These are phyloP conservation scores for Cicer pinnatifidum DNA, from an alignment of 306 rosid genomes.

Conservation along the genomic window DNA sequence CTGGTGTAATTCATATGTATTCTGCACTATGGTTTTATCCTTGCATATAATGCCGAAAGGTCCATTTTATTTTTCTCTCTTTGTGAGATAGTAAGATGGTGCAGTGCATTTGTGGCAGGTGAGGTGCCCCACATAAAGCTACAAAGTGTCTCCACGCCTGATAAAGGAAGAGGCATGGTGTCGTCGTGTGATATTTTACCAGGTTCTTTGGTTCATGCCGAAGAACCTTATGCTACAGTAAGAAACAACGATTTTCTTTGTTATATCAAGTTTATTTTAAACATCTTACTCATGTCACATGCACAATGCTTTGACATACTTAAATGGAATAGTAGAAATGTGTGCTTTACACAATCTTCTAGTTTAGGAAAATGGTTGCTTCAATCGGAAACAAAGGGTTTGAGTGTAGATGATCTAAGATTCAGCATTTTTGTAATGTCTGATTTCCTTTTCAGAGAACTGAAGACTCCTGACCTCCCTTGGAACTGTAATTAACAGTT, in stretches of 20 bases:
- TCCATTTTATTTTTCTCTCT: conserved; percentile 23
- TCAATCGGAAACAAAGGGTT: conserved; percentile 16
- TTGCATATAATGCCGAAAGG: conserved; percentile 16
- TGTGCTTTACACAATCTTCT: conserved; percentile 21
- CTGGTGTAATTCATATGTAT: conserved; percentile 26
- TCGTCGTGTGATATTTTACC: conserved; percentile 61
- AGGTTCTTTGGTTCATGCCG: conserved; percentile 72
- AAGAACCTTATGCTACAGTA: conserved; percentile 85
- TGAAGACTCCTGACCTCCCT: conserved; percentile 5
- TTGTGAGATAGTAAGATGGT: conserved; percentile 43
- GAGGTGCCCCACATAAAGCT: conserved; percentile 57
- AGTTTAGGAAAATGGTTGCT: conserved; percentile 32
- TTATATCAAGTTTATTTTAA: conserved; percentile 28
- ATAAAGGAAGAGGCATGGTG: conserved; percentile 75
- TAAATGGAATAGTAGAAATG: not conserved
- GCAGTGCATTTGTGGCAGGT: conserved; percentile 59
- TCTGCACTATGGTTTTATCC: not conserved
- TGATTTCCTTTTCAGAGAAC: conserved; percentile 26
- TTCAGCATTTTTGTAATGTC: not conserved
- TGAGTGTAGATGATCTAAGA: conserved; percentile 3
- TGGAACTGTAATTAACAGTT: conserved; percentile 11
- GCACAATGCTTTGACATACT: not conserved
- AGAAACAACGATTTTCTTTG: conserved; percentile 34
- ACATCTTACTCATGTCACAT: not conserved
- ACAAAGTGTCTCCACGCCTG: conserved; percentile 57